Evolutionary conservation across 2,329 filamentous ascomycete genomes (phyloP), one percentile per base, ranked within the genome.

Genomic region (Calonectria ilicicola): DNA sequence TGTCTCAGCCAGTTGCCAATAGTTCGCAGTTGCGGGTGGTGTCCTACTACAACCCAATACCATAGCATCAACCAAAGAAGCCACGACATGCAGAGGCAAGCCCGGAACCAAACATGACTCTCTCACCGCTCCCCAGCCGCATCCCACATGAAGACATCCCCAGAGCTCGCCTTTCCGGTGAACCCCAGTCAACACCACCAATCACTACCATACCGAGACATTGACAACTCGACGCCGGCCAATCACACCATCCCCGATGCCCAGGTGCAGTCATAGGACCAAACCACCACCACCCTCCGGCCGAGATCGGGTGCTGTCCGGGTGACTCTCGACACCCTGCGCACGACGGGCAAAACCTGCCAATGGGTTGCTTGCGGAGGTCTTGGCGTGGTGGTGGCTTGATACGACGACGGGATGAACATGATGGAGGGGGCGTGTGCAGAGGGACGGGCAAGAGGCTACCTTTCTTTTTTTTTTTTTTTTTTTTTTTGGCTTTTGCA

Each of bases 361-460:
- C 26, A 35, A 44, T 40, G 56, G 21, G 56, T 8, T 63, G 66
- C 23, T 26, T 26, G 44, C 27, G 38, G 26, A 63, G 32, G 27
- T 51, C 32, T 40, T 32, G 53, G 40, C 29, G 56, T 17, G 32
- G 46, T 49, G 26, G 67, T 58, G 60, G 60, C 47, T 47, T 65
- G 69, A 60, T 65, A 49, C 40, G 62, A 65, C 53, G 46, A 56
- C 69, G 69, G 69, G 69, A 71, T 27, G 46, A 26, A 65, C 47
- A 62, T n/a, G 62, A 40, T 64, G 69, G 69, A 71, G 69, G 69
- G 68, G 69, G 69, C 65, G 69, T 72, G 69, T 68, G 69, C 69
- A 72, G 65, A 26, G 9, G 8, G 19, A 21, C 14, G 26, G 21
- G 32, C n/a, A 60, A 19, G 53, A 40, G 32, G 7, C 10, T 21